Conservation (phyloP, 2,329 filamentous ascomycete species). For the Fusarium zealandicum region DNA sequence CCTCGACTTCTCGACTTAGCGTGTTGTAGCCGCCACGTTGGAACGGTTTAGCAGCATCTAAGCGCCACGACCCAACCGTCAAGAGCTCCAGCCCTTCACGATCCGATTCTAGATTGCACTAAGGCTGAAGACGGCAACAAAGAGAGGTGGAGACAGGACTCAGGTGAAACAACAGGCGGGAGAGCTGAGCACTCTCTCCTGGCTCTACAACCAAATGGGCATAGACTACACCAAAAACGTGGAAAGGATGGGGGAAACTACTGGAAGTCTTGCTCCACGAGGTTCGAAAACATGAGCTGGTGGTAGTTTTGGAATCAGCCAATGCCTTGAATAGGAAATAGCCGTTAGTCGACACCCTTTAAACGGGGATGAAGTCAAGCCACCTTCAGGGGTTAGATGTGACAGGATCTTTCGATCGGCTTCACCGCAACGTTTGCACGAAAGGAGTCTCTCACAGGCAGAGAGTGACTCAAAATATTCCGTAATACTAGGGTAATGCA, state of each 20-base stretch:
- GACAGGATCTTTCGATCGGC: background rate
- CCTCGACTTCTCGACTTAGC: background rate
- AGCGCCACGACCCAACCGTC: conserved; percentile 27
- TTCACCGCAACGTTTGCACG: background rate
- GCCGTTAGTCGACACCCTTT: background rate
- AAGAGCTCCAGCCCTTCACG: background rate
- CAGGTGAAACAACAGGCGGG: background rate
- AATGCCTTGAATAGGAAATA: background rate
- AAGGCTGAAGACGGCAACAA: background rate
- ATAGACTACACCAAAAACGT: background rate
- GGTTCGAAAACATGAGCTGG: background rate
- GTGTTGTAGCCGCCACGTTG: conserved; percentile 2
- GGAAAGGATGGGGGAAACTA: conserved; percentile 4
- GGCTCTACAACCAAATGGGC: background rate
- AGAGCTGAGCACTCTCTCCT: background rate
- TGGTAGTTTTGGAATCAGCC: background rate
- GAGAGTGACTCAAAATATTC: background rate
- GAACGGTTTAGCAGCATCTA: conserved; percentile 12
- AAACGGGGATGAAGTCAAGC: background rate
- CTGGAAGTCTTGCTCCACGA: conserved; percentile 20
- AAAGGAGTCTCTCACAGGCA: background rate
- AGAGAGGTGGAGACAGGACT: background rate
- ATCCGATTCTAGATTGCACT: conserved; percentile 17
- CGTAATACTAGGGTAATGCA: too few relatives aligned
- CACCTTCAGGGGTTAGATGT: background rate